Conservation (phyloP, 192 early-diverging fungal genomes). For the Coemansia sp. region DNA sequence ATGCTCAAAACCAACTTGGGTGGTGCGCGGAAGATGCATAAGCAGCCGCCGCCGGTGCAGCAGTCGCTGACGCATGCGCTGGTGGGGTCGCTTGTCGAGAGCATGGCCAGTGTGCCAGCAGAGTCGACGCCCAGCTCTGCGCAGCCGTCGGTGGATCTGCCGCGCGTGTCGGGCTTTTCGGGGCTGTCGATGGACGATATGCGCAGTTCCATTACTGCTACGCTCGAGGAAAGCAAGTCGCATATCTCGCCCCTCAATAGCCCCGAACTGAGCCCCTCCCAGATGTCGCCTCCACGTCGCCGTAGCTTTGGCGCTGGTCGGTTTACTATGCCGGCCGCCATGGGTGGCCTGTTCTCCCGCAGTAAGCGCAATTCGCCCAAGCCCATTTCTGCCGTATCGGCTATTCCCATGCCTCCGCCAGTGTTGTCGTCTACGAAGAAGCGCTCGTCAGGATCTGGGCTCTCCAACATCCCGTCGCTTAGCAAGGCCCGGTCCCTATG, state of each 20-base stretch:
- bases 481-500: slow-evolving; percentile 41
- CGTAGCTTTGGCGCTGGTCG: slow-evolving; percentile 20
- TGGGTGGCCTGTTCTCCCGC: slow-evolving; percentile 18
- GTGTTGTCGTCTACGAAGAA: neutral
- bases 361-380: slow-evolving; percentile 11
- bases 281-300: neutral
- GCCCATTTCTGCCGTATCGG: slow-evolving; percentile 17
- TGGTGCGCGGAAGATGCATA: slow-evolving; percentile 2
- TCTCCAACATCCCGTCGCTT: slow-evolving; percentile 29
- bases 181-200: neutral
- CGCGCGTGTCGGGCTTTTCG: neutral
- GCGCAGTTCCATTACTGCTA: neutral
- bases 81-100: slow-evolving; percentile 4
- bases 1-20: slow-evolving; percentile 48
- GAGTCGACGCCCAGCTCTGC: neutral
- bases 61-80: slow-evolving; percentile 6
- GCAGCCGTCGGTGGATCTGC: neutral
- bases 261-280: slow-evolving; percentile 11
- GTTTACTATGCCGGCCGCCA: slow-evolving; percentile 7
- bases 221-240: slow-evolving; percentile 13
- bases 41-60: neutral
- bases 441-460: neutral
- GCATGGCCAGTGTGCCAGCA: neutral
- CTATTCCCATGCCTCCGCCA: slow-evolving; percentile 33
- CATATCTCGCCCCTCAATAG: slow-evolving; percentile 38